Conservation (phyloP, 768 basidiomycete genomes). For the Candolleomyces eurysporus region DNA sequence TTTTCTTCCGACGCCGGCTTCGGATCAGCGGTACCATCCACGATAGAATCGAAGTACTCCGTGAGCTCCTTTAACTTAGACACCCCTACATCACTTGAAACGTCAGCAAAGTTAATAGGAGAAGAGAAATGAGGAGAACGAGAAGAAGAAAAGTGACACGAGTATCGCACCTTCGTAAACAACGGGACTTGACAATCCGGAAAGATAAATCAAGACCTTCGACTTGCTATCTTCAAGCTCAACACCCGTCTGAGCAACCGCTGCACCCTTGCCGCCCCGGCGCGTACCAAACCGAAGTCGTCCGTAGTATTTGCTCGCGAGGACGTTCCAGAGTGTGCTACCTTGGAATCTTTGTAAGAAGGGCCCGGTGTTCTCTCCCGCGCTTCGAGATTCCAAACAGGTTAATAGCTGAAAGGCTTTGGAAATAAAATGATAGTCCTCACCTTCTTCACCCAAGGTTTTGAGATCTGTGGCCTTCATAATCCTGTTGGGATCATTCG, state of each 20-base stretch:
- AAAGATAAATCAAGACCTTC: conserved; percentile 71
- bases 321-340: conserved; percentile 79
- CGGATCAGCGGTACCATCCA: conserved; percentile 67
- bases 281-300: conserved; percentile 61
- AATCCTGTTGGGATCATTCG: conserved; percentile 64
- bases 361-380: conserved; percentile 48
- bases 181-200: conserved; percentile 52
- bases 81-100: conserved; percentile 29
- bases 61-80: conserved; percentile 72
- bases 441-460: conserved; percentile 70
- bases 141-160: neutral
- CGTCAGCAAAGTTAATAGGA: too few relatives aligned
- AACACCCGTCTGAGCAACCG: conserved; percentile 56
- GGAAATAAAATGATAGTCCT: conserved; percentile 14
- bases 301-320: conserved; percentile 69
- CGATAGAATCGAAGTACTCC: conserved; percentile 68
- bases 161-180: conserved; percentile 61
- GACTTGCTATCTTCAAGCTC: conserved; percentile 53
- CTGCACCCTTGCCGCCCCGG: conserved; percentile 63
- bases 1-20: neutral
- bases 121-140: conserved; percentile 18
- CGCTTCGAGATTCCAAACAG: conserved; percentile 15
- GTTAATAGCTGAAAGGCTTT: neutral
- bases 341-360: conserved; percentile 71
- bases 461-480: conserved; percentile 55